These are phyloP conservation scores for Geranomyces michiganensis DNA, from an alignment of 192 early-diverging fungal genomes.

Conservation along the genomic window DNA sequence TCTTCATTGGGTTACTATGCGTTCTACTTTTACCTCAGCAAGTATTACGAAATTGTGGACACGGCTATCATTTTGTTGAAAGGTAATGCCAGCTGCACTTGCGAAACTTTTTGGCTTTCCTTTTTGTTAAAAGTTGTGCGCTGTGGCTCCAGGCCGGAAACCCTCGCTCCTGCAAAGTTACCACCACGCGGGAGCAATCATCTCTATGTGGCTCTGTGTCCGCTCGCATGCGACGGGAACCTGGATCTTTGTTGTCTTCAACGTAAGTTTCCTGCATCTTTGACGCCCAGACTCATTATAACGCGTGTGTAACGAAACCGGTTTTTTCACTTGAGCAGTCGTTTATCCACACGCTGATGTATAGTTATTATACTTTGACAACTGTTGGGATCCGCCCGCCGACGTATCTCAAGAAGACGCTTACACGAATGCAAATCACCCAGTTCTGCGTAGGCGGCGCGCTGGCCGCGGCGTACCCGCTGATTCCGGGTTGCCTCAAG, in stretches of 20 bases:
- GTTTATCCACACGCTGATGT: slow-evolving; percentile 88
- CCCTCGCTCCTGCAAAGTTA: slow-evolving; percentile 82
- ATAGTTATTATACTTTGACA: slow-evolving; percentile 79
- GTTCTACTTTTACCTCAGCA: slow-evolving; percentile 86
- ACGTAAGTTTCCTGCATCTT: slow-evolving; percentile 37
- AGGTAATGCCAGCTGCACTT: slow-evolving; percentile 41
- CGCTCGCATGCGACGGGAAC: slow-evolving; percentile 71
- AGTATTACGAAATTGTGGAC: slow-evolving; percentile 87
- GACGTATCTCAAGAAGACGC: slow-evolving; percentile 66
- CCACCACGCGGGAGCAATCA: slow-evolving; percentile 84
- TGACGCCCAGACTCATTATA: too few relatives aligned
- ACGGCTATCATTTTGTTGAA: slow-evolving; percentile 85
- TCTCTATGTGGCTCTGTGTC: slow-evolving; percentile 75
- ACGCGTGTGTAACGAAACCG: neutral
- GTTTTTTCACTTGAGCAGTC: slow-evolving; percentile 35
- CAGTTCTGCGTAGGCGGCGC: slow-evolving; percentile 80
- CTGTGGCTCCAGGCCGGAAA: slow-evolving; percentile 39
- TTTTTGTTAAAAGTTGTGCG: neutral
- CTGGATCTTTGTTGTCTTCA: slow-evolving; percentile 81
- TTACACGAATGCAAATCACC: slow-evolving; percentile 80
- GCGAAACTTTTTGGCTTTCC: neutral
- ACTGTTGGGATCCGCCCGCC: slow-evolving; percentile 75
- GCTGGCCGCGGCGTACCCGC: slow-evolving; percentile 68
- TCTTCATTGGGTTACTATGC: slow-evolving; percentile 77
- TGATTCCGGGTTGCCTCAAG: slow-evolving; percentile 53